Conservation (phyloP, 371 early-diverging fungal species). For the Choanephora cucurbitarum region DNA sequence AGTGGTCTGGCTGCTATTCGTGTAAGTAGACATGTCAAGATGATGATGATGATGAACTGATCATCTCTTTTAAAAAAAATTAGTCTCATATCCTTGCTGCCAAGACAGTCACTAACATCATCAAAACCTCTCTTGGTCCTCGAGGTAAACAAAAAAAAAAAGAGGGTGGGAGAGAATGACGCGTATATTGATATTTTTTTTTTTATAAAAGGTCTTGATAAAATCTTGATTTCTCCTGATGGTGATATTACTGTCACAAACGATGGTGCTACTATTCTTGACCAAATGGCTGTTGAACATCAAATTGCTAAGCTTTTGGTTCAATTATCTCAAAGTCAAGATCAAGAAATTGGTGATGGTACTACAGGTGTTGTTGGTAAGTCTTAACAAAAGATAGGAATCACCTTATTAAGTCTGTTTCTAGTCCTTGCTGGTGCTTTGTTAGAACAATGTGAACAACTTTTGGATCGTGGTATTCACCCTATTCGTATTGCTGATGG, state of each 20-base stretch:
- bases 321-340: slow-evolving; percentile 98
- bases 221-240: slow-evolving; percentile 98
- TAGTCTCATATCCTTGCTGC: slow-evolving; percentile 98
- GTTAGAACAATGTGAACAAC: slow-evolving; percentile 95
- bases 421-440: slow-evolving; percentile 98
- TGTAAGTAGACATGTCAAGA: slow-evolving; percentile 50
- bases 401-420: background rate
- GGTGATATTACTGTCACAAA: slow-evolving; percentile 99
- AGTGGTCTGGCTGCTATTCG: slow-evolving; percentile 92
- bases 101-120: slow-evolving; percentile 93
- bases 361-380: slow-evolving; percentile 99
- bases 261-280: slow-evolving; percentile 99
- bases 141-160: slow-evolving; percentile 77
- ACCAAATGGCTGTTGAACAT: slow-evolving; percentile 99
- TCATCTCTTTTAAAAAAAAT: background rate
- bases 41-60: background rate
- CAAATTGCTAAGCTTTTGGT: slow-evolving; percentile 99
- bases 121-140: slow-evolving; percentile 99
- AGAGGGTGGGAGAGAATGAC: too few relatives aligned
- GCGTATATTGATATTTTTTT: background rate
- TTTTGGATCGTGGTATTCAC: slow-evolving; percentile 98
- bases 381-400: slow-evolving; percentile 12
- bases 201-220: slow-evolving; percentile 84
- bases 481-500: slow-evolving; percentile 99
- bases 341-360: slow-evolving; percentile 99